Conservation (phyloP, 306 rosid genomes). For the Dicorynia guianensis region DNA sequence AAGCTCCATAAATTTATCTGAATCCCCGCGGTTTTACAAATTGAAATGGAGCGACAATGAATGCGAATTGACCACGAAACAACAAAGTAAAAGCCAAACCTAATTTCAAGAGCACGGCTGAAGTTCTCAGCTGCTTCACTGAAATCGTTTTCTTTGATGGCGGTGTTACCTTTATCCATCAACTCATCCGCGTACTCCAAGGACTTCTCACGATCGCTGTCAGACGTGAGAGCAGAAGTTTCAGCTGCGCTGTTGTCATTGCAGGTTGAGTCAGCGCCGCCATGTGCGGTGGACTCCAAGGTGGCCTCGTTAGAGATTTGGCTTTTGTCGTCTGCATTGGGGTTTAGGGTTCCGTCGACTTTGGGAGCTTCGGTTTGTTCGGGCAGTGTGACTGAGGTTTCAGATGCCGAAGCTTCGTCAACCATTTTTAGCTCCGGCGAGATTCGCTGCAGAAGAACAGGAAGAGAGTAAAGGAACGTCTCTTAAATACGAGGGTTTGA, state of each 20-base stretch:
- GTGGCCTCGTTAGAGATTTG: conserved; percentile 54
- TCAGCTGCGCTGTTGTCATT: conserved; percentile 47
- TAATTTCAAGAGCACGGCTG: conserved; percentile 95
- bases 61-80: neutral
- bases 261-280: conserved; percentile 56
- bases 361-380: conserved; percentile 24
- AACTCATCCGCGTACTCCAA: conserved; percentile 66
- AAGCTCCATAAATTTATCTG: neutral
- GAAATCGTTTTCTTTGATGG: conserved; percentile 74
- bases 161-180: conserved; percentile 71
- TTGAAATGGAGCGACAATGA: neutral
- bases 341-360: conserved; percentile 48
- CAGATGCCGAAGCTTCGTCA: conserved; percentile 66
- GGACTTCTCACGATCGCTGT: conserved; percentile 54
- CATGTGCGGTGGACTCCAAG: conserved; percentile 43
- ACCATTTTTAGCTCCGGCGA: conserved; percentile 50
- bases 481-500: conserved; percentile 40
- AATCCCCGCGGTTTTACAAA: neutral
- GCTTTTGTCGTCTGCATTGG: conserved; percentile 41
- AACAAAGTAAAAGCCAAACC: conserved; percentile 54
- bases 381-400: conserved; percentile 51
- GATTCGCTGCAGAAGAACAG: conserved; percentile 17
- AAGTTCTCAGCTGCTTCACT: conserved; percentile 81
- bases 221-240: conserved; percentile 53
- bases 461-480: neutral